Conservation (phyloP, 2,329 filamentous ascomycete genomes). For the Apiospora saccharicola region DNA sequence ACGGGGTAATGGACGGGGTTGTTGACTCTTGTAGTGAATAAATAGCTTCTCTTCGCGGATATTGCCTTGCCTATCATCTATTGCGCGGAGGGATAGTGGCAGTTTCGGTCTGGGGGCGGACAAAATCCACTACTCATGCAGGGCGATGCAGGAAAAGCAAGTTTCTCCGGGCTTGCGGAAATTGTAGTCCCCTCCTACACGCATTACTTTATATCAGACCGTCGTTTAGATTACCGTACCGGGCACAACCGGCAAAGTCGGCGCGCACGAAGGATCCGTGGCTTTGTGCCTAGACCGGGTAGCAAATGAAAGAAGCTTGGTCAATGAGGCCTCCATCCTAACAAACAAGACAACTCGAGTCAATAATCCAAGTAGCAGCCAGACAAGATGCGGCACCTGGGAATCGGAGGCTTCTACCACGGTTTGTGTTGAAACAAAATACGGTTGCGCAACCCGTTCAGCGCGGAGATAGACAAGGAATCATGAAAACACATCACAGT, state of each 20-base stretch:
- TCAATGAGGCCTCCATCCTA: background rate
- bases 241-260: slow-evolving; percentile 1
- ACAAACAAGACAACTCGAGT: no score
- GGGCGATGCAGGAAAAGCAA: slow-evolving; percentile 11
- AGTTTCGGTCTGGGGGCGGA: background rate
- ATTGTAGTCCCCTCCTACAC: background rate
- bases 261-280: background rate
- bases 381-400: background rate
- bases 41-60: background rate
- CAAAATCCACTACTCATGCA: slow-evolving; percentile 3
- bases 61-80: background rate
- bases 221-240: background rate
- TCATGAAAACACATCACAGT: background rate
- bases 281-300: background rate
- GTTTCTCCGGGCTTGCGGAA: background rate
- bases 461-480: background rate
- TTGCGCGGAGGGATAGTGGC: background rate
- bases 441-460: no score
- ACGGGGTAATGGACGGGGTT: background rate
- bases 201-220: background rate
- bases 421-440: no score
- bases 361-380: background rate
- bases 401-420: background rate
- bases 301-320: background rate
- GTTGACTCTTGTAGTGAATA: slow-evolving; percentile 6